phyloP scores from a whole-genome alignment of 2,329 filamentous ascomycete genomes.

The Microsporum audouinii region DNA sequence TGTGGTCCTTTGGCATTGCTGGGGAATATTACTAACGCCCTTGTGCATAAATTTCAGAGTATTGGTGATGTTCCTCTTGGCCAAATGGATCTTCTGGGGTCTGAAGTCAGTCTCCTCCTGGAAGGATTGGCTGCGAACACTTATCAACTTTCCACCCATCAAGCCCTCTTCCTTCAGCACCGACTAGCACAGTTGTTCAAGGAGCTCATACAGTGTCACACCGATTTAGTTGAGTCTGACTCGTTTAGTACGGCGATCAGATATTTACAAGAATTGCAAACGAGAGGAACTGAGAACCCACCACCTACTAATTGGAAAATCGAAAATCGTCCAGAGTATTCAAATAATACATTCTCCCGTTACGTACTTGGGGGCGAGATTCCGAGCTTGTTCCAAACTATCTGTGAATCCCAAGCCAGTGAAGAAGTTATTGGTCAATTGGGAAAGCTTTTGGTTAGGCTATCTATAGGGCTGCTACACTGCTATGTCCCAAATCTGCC shows the following conservation, averaged over 20 bases:
- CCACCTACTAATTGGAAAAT: neutral
- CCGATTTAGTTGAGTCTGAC: slow-evolving; percentile 24
- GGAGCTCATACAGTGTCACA: slow-evolving; percentile 28
- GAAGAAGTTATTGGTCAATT: slow-evolving; percentile 25
- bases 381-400: neutral
- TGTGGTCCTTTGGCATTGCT: slow-evolving; percentile 36
- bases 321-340: neutral
- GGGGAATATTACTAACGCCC: slow-evolving; percentile 38
- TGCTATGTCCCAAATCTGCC: slow-evolving; percentile 77
- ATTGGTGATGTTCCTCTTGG: slow-evolving; percentile 46
- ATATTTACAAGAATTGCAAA: slow-evolving; percentile 14
- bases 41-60: slow-evolving; percentile 46
- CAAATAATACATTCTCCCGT: neutral
- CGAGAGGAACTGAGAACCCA: neutral
- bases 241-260: slow-evolving; percentile 19
- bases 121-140: slow-evolving; percentile 44
- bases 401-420: slow-evolving; percentile 3
- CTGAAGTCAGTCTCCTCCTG: slow-evolving; percentile 52
- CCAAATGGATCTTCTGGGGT: slow-evolving; percentile 52
- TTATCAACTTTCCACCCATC: slow-evolving; percentile 40
- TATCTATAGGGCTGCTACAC: slow-evolving; percentile 61
- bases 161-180: slow-evolving; percentile 39
- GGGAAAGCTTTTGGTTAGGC: slow-evolving; percentile 60
- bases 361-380: neutral
- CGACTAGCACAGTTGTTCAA: slow-evolving; percentile 32